phyloP scores from a whole-genome alignment of 805 yeast genomes.

The Naumovozyma baii region DNA sequence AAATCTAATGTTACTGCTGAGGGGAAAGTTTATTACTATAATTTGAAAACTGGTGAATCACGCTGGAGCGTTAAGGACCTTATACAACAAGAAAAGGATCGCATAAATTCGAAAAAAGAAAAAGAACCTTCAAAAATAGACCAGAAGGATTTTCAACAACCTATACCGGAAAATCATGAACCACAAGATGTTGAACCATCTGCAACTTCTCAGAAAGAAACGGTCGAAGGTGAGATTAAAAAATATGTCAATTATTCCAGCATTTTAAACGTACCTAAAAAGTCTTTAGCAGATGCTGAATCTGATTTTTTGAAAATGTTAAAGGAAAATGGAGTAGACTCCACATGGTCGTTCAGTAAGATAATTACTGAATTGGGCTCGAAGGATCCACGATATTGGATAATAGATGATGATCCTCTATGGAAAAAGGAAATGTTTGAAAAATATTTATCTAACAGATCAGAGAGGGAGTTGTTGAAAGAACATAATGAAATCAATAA shows the following conservation, averaged over 20 bases:
- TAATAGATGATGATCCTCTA: constrained; percentile 46
- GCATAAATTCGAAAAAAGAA: constrained; percentile 30
- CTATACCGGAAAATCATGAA: too few relatives aligned
- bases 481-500: constrained; percentile 45
- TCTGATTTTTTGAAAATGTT: constrained; percentile 44
- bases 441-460: constrained; percentile 44
- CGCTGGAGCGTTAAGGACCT: constrained; percentile 69
- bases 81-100: not conserved
- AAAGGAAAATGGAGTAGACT: constrained; percentile 47
- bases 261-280: constrained; percentile 22
- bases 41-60: constrained; percentile 51
- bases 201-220: not conserved
- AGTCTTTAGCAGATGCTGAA: constrained; percentile 33
- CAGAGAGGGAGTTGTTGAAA: constrained; percentile 42
- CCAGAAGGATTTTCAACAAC: not conserved
- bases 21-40: constrained; percentile 62
- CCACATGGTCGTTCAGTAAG: constrained; percentile 64
- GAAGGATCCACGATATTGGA: constrained; percentile 58
- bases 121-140: not conserved
- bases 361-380: constrained; percentile 49
- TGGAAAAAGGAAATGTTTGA: constrained; percentile 55
- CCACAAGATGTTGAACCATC: not conserved
- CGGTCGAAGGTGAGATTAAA: not conserved
- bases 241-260: constrained; percentile 18
- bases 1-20: constrained; percentile 39